These are phyloP conservation scores for Oxyria digyna DNA, from an alignment of 148 eudicot species.

Conservation along the genomic window DNA sequence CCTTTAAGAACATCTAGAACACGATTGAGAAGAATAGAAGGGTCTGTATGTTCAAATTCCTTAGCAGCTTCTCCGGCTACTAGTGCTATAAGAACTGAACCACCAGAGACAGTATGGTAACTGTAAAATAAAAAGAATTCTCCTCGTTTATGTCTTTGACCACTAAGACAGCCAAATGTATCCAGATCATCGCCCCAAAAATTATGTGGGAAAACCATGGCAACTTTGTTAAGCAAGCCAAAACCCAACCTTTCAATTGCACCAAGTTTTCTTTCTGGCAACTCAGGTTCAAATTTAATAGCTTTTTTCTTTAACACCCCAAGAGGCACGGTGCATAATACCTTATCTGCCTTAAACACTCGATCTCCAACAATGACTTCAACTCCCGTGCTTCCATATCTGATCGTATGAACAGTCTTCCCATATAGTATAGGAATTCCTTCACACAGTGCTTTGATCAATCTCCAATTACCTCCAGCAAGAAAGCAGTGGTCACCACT, in stretches of 20 bases:
- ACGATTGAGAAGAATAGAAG: constrained; percentile 51
- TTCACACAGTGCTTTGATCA: constrained; percentile 68
- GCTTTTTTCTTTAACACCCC: constrained; percentile 67
- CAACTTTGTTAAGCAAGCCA: constrained; percentile 92
- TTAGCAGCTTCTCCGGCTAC: constrained; percentile 83
- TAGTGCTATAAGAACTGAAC: constrained; percentile 68
- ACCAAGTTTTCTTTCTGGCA: constrained; percentile 62
- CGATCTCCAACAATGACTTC: constrained; percentile 73
- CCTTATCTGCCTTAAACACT: constrained; percentile 69
- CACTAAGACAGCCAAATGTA: constrained; percentile 73
- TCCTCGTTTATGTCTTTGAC: constrained; percentile 50
- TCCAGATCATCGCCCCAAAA: constrained; percentile 97
- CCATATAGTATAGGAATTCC: constrained; percentile 70
- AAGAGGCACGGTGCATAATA: constrained; percentile 79
- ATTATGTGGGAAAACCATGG: constrained; percentile 71
- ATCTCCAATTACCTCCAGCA: constrained; percentile 84
- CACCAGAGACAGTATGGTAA: constrained; percentile 91
- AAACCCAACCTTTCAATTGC: constrained; percentile 82
- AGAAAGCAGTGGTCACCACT: constrained; percentile 97
- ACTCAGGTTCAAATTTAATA: constrained; percentile 63
- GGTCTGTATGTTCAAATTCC: constrained; percentile 55
- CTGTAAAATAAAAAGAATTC: constrained; percentile 80
- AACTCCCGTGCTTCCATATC: constrained; percentile 56
- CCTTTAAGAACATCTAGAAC: constrained; percentile 77
- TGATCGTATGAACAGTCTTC: constrained; percentile 51